Base-by-base conservation (phyloP, 305 asterid species). In the Withania somnifera region DNA sequence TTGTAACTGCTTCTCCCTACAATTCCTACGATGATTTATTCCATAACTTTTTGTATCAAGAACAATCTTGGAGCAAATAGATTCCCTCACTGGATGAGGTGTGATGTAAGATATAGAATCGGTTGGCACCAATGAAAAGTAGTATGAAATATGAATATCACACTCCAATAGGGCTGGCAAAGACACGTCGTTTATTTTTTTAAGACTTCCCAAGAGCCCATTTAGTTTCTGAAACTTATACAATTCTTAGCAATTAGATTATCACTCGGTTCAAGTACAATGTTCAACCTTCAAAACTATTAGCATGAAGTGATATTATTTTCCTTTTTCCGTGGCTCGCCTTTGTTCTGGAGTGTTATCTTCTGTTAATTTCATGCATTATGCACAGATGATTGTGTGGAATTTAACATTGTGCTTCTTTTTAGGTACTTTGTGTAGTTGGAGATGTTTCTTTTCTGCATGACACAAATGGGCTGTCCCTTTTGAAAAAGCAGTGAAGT, bases 371-470 rank as follows among this genome's bases (percentile, higher is more conserved):
- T 50, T 75, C 26, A 51, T 75, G 24, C 57, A n/a, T 75, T 50
- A 83, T 86, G 92, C 92, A 92, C 83, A 97, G 92, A 89, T 87
- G 92, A 66, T 98, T 92, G 93, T 32, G 67, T 36, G 47, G 7
- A 53, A 66, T 64, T 47, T 64, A 51, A 60, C 57, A 9, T 11
- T 47, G 28, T 81, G 83, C 78, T 32, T 66, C 66, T 64, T 63
- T 80, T 19, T 88, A 94, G 99, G 98, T 97, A 60, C 92, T 97
- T 79, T 88, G 93, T 83, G 90, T 93, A 82, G 88, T 94, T 67
- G 99, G 98, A 80, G 98, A 95, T 87, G 89, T 95, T 89, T 97
- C 99, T 58, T 93, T 97, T 87, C 89, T 97, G 88, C 97, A 97
- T 84, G 99, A 97, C 87, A 93, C 98, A 77, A 97, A 97, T 84